phyloP scores from a whole-genome alignment of 1,139 yeast species.

The Yueomyces sp. region DNA sequence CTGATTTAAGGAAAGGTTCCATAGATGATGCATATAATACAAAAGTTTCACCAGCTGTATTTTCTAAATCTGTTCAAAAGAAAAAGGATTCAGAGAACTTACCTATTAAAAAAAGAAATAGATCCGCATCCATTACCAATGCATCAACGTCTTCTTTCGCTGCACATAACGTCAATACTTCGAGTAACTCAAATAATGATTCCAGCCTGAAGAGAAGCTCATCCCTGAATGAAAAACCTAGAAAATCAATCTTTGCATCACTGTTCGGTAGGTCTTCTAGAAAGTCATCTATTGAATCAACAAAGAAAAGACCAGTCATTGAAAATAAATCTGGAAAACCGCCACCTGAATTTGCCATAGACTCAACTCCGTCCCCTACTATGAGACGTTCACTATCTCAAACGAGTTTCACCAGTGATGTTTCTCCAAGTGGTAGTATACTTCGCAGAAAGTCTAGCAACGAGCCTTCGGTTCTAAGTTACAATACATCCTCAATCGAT shows the following conservation, averaged over 20 bases:
- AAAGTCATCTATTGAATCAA: too few species aligned
- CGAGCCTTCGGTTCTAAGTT: neutral
- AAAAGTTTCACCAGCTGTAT: neutral
- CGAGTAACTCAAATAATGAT: neutral
- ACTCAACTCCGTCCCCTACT: neutral
- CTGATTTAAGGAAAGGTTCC: neutral
- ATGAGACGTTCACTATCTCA: too few species aligned
- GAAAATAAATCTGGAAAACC: neutral
- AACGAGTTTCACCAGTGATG: too few species aligned
- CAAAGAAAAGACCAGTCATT: neutral
- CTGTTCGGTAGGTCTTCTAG: constrained; percentile 12
- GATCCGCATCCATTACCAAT: constrained; percentile 2
- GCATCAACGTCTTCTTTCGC: neutral
- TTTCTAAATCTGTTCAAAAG: neutral
- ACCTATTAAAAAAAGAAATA: neutral
- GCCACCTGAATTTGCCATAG: constrained; percentile 1
- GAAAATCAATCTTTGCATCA: constrained; percentile 16
- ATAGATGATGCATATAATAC: neutral
- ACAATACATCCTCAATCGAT: neutral
- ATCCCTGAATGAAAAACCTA: constrained; percentile 9
- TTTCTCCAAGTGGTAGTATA: too few species aligned
- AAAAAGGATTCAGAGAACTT: neutral
- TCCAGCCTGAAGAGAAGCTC: constrained; percentile 6
- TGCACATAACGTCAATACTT: neutral
- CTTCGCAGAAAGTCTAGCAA: constrained; percentile 1